phyloP scores from a whole-genome alignment of 768 basidiomycete genomes.

The Hygrocybe punicea region DNA sequence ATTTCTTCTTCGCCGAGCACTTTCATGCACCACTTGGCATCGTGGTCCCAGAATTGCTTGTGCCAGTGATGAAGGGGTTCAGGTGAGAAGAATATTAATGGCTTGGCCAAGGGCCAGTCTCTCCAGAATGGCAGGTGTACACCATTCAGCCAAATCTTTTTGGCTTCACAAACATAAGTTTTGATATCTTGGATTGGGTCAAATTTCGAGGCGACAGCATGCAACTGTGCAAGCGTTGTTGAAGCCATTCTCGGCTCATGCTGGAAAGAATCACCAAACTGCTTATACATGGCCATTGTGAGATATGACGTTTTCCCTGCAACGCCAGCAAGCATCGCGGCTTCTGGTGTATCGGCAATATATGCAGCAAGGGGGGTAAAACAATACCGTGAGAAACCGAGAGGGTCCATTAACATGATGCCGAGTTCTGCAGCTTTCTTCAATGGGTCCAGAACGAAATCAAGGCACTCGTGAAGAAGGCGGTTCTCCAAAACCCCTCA shows the following conservation, averaged over 20 bases:
- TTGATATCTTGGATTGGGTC: slow-evolving; percentile 25
- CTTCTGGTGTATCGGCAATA: slow-evolving; percentile 35
- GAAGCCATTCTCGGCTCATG: slow-evolving; percentile 23
- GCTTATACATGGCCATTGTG: slow-evolving; percentile 26
- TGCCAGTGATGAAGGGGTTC: slow-evolving; percentile 41
- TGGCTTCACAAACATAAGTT: slow-evolving; percentile 21
- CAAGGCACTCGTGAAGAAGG: slow-evolving; percentile 29
- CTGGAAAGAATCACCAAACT: slow-evolving; percentile 29
- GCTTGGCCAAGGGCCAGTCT: slow-evolving; percentile 34
- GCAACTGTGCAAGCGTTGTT: slow-evolving; percentile 19
- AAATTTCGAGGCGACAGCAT: neutral
- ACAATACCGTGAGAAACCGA: slow-evolving; percentile 20
- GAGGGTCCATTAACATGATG: slow-evolving; percentile 27
- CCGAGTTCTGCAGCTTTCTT: slow-evolving; percentile 30
- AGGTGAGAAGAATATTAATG: slow-evolving; percentile 31
- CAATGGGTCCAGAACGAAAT: slow-evolving; percentile 26
- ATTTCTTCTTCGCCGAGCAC: slow-evolving; percentile 32
- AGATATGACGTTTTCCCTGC: slow-evolving; percentile 29
- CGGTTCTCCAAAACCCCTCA: slow-evolving; percentile 26
- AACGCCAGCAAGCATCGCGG: slow-evolving; percentile 26
- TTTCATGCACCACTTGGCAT: slow-evolving; percentile 37
- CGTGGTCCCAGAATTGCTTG: slow-evolving; percentile 39
- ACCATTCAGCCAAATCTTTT: slow-evolving; percentile 25
- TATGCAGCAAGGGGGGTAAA: slow-evolving; percentile 29
- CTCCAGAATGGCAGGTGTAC: slow-evolving; percentile 38